Evolutionary conservation across 148 eudicot species (phyloP).

Genomic region (Vaccinium vitisidaea): DNA sequence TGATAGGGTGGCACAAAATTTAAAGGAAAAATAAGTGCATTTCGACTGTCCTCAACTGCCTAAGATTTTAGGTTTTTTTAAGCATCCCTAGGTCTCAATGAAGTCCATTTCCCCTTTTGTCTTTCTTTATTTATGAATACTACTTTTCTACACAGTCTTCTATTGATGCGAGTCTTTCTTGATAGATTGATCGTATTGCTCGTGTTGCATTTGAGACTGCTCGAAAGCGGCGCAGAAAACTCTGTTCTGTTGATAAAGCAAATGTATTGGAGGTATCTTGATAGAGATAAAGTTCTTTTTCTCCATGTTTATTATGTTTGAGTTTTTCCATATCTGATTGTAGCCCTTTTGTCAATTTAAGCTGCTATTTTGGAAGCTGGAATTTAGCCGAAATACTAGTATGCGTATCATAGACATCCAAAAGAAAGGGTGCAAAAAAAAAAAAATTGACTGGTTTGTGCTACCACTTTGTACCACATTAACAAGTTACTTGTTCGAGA

Average conservation of each 20-base stretch:
- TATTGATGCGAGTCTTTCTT: constrained; percentile 4
- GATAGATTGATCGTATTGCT: constrained; percentile 93
- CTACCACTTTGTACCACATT: background rate
- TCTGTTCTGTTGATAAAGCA: constrained; percentile 98
- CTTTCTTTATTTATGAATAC: background rate
- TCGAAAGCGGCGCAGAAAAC: constrained; percentile 80
- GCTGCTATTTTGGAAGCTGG: background rate
- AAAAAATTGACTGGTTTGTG: background rate
- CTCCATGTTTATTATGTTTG: background rate
- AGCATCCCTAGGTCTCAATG: background rate
- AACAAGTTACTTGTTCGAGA: background rate
- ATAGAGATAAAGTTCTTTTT: background rate
- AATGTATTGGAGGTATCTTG: constrained; percentile 85
- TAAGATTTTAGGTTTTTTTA: background rate
- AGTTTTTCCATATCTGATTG: background rate
- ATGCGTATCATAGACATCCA: background rate
- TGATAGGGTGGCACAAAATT: background rate
- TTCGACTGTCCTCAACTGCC: background rate
- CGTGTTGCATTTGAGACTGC: constrained; percentile 96
- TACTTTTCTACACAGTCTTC: background rate
- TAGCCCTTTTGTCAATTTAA: background rate
- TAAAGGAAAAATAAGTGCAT: background rate
- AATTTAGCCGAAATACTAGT: background rate
- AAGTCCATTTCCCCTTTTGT: background rate
- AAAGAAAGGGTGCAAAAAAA: background rate